These are phyloP conservation scores for Lipomyces sp. DNA, from an alignment of 805 yeast genomes.

Conservation along the genomic window DNA sequence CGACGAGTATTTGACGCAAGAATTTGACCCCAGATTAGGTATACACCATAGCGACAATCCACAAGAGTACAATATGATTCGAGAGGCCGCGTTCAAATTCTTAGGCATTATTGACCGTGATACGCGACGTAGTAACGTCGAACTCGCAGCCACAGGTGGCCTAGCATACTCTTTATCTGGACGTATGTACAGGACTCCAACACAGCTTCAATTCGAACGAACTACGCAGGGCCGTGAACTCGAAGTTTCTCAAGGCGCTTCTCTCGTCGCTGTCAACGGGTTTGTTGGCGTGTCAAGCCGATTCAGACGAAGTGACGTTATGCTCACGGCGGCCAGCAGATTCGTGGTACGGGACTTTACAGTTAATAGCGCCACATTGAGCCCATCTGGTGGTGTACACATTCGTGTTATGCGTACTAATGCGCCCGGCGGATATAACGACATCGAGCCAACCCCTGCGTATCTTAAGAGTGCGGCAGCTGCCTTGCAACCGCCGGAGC, in stretches of 20 bases:
- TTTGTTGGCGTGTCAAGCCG: slow-evolving; percentile 15
- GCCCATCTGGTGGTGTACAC: background rate
- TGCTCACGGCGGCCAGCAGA: slow-evolving; percentile 2
- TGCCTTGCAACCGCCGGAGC: background rate
- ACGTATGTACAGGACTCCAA: slow-evolving; percentile 30
- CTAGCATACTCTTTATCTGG: slow-evolving; percentile 25
- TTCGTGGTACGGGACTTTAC: slow-evolving; percentile 2
- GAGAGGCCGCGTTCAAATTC: slow-evolving; percentile 4
- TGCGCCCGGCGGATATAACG: background rate
- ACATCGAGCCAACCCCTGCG: background rate
- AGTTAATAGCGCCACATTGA: background rate
- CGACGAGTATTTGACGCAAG: slow-evolving; percentile 2
- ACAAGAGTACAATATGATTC: background rate
- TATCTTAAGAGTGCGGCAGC: background rate
- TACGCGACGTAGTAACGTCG: background rate
- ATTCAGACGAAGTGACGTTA: slow-evolving; percentile 12
- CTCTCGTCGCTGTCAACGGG: slow-evolving; percentile 20
- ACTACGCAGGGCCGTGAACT: slow-evolving; percentile 28
- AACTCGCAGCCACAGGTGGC: slow-evolving; percentile 26
- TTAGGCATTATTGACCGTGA: slow-evolving; percentile 4
- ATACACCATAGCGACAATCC: background rate
- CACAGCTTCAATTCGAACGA: slow-evolving; percentile 5
- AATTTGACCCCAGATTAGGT: background rate
- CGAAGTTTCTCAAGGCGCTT: slow-evolving; percentile 13
- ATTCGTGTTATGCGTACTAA: slow-evolving; percentile 1